These are phyloP conservation scores for Sporisorium sorghi DNA, from an alignment of 1,284 basidiomycete species.

Conservation along the genomic window DNA sequence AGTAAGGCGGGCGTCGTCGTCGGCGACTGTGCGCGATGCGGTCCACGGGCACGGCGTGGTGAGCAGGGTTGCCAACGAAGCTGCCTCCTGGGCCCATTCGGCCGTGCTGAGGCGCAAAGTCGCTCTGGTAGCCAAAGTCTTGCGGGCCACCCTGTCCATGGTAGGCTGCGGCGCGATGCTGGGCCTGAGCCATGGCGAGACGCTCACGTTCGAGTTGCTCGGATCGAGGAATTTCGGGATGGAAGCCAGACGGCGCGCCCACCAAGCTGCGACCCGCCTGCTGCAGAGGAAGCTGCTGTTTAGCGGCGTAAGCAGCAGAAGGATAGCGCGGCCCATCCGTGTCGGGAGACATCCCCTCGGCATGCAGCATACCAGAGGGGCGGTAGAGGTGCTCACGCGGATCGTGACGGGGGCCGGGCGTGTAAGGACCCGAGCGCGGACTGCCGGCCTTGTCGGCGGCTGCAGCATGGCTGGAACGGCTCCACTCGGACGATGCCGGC, in stretches of 20 bases:
- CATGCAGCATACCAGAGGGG: conserved; percentile 11
- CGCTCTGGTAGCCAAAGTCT: conserved; percentile 34
- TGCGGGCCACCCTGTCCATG: conserved; percentile 9
- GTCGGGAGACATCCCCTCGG: conserved; percentile 18
- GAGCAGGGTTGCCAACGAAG: conserved; percentile 16
- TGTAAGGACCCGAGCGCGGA: conserved; percentile 13
- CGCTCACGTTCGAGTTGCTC: conserved; percentile 39
- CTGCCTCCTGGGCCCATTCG: conserved; percentile 13
- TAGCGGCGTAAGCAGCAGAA: conserved; percentile 1
- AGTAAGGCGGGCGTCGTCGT: conserved; percentile 56
- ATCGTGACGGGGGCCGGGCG: conserved; percentile 11
- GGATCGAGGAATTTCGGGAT: conserved; percentile 14
- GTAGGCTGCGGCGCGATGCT: conserved; percentile 18
- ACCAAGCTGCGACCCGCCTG: conserved; percentile 12
- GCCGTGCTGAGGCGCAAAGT: conserved; percentile 26
- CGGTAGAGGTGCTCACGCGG: conserved; percentile 23
- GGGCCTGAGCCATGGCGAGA: conserved; percentile 21
- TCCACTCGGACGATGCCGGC: conserved; percentile 21
- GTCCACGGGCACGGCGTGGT: conserved; percentile 37
- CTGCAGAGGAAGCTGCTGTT: conserved; percentile 10
- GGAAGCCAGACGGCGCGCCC: conserved; percentile 3
- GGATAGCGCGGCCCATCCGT: conserved; percentile 20
- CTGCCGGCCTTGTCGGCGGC: conserved; percentile 17
- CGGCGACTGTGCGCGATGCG: conserved; percentile 57
- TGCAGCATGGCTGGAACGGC: conserved; percentile 13